Conservation (phyloP, 108 stramenopile genomes). For the Skeletonema menzelii region DNA sequence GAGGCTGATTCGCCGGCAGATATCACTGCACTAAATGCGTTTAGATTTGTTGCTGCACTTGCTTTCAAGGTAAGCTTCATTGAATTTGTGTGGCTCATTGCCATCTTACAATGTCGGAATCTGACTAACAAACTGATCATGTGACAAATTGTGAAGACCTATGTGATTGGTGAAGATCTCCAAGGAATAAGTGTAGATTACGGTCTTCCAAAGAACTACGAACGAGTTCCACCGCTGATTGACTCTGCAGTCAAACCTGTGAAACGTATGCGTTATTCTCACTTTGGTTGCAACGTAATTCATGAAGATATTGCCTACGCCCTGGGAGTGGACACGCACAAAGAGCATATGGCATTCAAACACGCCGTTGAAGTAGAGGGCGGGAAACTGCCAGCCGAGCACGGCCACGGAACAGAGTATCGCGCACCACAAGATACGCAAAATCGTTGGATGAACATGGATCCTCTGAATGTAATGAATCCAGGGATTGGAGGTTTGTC, state of each 20-base stretch:
- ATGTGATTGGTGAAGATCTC: conserved; percentile 69
- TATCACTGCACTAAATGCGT: conserved; percentile 58
- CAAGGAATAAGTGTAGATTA: conserved; percentile 87
- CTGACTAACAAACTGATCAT: too few relatives aligned
- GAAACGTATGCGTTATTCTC: conserved; percentile 85
- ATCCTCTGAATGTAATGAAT: conserved; percentile 86
- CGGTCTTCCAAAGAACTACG: conserved; percentile 73
- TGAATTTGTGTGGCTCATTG: background rate
- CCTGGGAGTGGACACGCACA: conserved; percentile 68
- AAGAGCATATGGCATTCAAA: conserved; percentile 71
- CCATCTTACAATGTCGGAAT: background rate
- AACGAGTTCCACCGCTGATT: conserved; percentile 45
- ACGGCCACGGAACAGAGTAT: conserved; percentile 89
- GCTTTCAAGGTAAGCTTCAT: conserved; percentile 27
- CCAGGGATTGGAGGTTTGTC: conserved; percentile 81
- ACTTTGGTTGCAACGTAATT: conserved; percentile 88
- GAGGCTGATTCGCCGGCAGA: conserved; percentile 43
- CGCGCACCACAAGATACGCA: conserved; percentile 68
- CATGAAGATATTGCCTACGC: conserved; percentile 85
- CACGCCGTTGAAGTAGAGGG: conserved; percentile 56
- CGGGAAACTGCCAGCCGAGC: conserved; percentile 80
- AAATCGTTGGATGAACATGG: conserved; percentile 81
- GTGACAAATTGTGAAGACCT: conserved; percentile 54
- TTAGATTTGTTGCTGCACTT: conserved; percentile 84
- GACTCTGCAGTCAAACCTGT: conserved; percentile 45